These are phyloP conservation scores for Ensete glaucum DNA, from an alignment of 176 grass and related monocot genomes.

Conservation along the genomic window DNA sequence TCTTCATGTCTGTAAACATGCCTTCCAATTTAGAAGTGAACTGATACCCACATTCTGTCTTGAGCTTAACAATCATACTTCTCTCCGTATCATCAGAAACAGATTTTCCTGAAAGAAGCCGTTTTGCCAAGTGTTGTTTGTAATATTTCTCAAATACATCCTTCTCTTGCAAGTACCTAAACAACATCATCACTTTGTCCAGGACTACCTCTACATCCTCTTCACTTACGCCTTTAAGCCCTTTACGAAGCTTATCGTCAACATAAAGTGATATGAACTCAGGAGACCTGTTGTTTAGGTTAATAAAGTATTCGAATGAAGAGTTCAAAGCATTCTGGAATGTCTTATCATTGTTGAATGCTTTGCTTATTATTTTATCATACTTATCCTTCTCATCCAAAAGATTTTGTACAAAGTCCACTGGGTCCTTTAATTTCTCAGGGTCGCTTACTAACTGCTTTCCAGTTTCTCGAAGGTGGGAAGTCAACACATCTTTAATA, in stretches of 20 bases:
- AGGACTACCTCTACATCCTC: constrained; percentile 83
- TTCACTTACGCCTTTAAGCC: constrained; percentile 78
- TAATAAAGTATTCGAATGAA: constrained; percentile 93
- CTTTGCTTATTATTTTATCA: constrained; percentile 83
- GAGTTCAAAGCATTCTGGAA: constrained; percentile 95
- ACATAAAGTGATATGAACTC: constrained; percentile 95
- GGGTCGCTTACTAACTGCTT: constrained; percentile 73
- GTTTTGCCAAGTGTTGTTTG: constrained; percentile 88
- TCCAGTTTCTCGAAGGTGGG: constrained; percentile 75
- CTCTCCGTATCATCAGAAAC: constrained; percentile 94
- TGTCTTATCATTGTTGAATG: constrained; percentile 92
- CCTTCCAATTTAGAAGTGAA: constrained; percentile 96
- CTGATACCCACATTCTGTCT: constrained; percentile 96
- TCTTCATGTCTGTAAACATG: constrained; percentile 99
- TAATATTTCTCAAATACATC: constrained; percentile 99
- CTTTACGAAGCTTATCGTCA: constrained; percentile 92
- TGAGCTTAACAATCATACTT: constrained; percentile 98
- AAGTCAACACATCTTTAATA: constrained; percentile 78
- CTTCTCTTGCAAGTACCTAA: constrained; percentile 94
- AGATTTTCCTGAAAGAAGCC: constrained; percentile 76
- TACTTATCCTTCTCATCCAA: constrained; percentile 92
- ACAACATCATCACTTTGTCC: constrained; percentile 99
- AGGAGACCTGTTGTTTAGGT: constrained; percentile 89
- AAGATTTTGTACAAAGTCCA: constrained; percentile 86
- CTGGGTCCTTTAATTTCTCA: constrained; percentile 85